Evolutionary conservation across 805 yeast genomes (phyloP).

Genomic region (Schizosaccharomyces pombe): DNA sequence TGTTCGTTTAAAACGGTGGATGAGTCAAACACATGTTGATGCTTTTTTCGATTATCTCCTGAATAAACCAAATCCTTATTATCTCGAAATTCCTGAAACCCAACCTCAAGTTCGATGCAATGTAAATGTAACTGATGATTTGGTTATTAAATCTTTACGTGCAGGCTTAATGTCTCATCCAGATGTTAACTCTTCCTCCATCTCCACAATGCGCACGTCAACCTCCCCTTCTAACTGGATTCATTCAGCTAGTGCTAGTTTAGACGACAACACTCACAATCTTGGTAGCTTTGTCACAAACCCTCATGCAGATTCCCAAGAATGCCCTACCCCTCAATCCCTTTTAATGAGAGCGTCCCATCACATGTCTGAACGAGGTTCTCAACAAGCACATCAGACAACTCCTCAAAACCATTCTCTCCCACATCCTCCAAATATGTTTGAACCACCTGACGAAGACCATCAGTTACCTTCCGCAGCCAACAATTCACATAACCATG

Average conservation of each 20-base stretch:
- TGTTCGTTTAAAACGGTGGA: constrained; percentile 10
- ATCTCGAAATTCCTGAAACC: constrained; percentile 8
- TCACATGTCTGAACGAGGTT: not conserved
- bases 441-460: not conserved
- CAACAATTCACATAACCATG: not conserved
- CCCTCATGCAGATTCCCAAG: not conserved
- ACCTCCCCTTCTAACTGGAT: not conserved
- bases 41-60: constrained; percentile 10
- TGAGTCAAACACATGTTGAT: constrained; percentile 11
- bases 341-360: not conserved
- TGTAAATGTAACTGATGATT: constrained; percentile 9
- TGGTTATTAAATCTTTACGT: constrained; percentile 8
- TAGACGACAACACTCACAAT: not conserved
- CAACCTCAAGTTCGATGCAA: constrained; percentile 6
- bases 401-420: not conserved
- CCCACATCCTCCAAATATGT: not conserved
- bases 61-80: constrained; percentile 8
- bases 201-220: not conserved
- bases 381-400: not conserved
- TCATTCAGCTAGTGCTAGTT: not conserved
- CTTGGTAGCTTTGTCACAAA: not conserved
- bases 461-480: not conserved
- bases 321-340: not conserved
- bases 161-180: not conserved
- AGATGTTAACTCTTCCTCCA: not conserved